Base-by-base conservation (phyloP, 108 stramenopile species). In the Nannochloropsis oceanica region DNA sequence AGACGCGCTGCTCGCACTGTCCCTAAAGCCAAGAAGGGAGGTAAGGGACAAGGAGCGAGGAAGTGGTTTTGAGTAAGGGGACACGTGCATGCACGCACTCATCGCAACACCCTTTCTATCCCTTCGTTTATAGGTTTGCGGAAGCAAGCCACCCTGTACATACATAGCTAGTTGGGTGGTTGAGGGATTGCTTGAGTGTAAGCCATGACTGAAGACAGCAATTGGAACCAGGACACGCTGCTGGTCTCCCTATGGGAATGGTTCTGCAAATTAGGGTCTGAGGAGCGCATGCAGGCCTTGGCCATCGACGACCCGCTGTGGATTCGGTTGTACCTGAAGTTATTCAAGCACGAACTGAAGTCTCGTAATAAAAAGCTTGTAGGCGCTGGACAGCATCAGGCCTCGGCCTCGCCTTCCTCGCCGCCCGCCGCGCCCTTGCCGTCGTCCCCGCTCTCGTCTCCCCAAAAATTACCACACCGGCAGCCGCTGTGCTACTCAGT, bases 281-380 rank as follows among this genome's bases (percentile, higher is more conserved):
- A 73, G 5, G 59, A 73, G n/a, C 59, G 59, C 8, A 73, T 73
- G 59, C 43, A 86, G 86, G 87, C 87, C 11, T 42, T 87, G 25
- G 83, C 87, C 25, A 83, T 87, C 34, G 83, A 87, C 26, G 87
- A 87, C 44, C 80, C 84, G 26, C 27, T 87, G 44, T 87, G 87
- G 87, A 87, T 87, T 43, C 87, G 87, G 12, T 80, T 87, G 27
- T 87, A 73, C 59, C n/a, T 73, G 59, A 73, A 73, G 9, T n/a
- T 73, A n/a, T 73, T 73, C 59, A 73, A 73, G 59, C 59, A 73
- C n/a, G 59, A 73, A n/a, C 59, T 73, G n/a, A 73, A 73, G n/a
- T 2, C 59, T 73, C 59, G 59, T n/a, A 73, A 73, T 73, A 73
- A 73, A 10, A 73, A 73, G 59, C 9, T n/a, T 18, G 22, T n/a